phyloP scores from a whole-genome alignment of 1,284 basidiomycete genomes.

The Porogramme epimiltina region DNA sequence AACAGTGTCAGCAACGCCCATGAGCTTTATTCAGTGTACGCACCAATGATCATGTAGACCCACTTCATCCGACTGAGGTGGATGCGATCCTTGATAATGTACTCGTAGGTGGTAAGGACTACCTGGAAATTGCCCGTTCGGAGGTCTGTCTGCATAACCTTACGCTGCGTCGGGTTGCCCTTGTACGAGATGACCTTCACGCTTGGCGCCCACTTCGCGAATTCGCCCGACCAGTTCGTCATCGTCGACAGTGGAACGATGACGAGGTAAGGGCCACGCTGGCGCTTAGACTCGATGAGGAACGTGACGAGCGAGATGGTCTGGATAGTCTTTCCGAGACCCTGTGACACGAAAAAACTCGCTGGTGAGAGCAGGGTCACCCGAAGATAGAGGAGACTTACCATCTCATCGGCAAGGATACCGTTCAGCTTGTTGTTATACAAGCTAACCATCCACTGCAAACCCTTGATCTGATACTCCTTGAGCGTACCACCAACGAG shows the following conservation, averaged over 20 bases:
- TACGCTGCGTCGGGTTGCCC: constrained; percentile 85
- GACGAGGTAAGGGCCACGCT: constrained; percentile 95
- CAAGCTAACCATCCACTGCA: constrained; percentile 98
- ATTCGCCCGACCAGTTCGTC: constrained; percentile 98
- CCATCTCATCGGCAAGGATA: constrained; percentile 99
- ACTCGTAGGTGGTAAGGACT: constrained; percentile 96
- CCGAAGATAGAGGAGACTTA: constrained; percentile 35
- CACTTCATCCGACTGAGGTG: constrained; percentile 92
- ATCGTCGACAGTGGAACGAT: constrained; percentile 98
- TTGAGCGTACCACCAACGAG: constrained; percentile 87
- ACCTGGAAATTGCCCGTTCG: constrained; percentile 91
- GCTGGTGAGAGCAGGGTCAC: background rate
- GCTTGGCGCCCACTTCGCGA: constrained; percentile 94
- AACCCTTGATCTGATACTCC: constrained; percentile 90
- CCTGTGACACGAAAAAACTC: constrained; percentile 48
- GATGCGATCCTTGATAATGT: constrained; percentile 97
- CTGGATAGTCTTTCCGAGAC: constrained; percentile 95
- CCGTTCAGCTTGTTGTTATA: constrained; percentile 99
- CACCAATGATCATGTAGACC: constrained; percentile 98
- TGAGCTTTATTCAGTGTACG: constrained; percentile 25
- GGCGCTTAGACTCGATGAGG: constrained; percentile 91
- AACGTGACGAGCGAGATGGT: constrained; percentile 97
- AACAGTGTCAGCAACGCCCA: background rate
- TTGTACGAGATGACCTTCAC: constrained; percentile 92
- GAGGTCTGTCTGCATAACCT: constrained; percentile 73